Conservation (phyloP, 2,329 filamentous ascomycete genomes). For the Grosmannia clavigera region DNA sequence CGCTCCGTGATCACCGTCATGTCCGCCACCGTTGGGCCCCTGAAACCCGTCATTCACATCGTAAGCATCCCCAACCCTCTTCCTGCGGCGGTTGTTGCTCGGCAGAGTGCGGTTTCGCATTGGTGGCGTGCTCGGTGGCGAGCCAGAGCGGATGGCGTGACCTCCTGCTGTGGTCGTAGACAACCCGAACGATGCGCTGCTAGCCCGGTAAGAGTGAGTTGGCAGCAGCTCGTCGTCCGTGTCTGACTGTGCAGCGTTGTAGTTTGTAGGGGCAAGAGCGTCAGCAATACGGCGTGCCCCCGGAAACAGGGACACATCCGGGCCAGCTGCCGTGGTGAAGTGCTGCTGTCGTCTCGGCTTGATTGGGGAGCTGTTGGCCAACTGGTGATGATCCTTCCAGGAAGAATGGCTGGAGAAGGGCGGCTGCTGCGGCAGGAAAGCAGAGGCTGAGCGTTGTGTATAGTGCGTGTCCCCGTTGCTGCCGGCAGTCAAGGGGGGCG, state of each 20-base stretch:
- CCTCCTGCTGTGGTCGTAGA: slow-evolving; percentile 18
- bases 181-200: slow-evolving; percentile 15
- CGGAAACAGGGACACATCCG: slow-evolving; percentile 68
- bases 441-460: slow-evolving; percentile 32
- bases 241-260: slow-evolving; percentile 52
- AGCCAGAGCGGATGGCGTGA: slow-evolving; percentile 43
- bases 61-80: slow-evolving; percentile 22
- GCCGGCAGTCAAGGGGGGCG: slow-evolving; percentile 48
- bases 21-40: slow-evolving; percentile 27
- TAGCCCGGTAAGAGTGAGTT: slow-evolving; percentile 56
- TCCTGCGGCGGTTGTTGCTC: slow-evolving; percentile 31
- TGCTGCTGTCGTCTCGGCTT: slow-evolving; percentile 63
- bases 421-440: slow-evolving; percentile 20
- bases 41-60: background rate
- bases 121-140: slow-evolving; percentile 75
- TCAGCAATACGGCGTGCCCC: slow-evolving; percentile 57
- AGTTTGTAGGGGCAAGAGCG: slow-evolving; percentile 42
- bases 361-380: slow-evolving; percentile 78
- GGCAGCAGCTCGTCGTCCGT: slow-evolving; percentile 78
- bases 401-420: slow-evolving; percentile 34
- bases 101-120: slow-evolving; percentile 41
- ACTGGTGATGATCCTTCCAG: slow-evolving; percentile 70
- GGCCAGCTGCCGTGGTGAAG: slow-evolving; percentile 59
- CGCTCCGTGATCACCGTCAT: slow-evolving; percentile 10
- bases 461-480: slow-evolving; percentile 51